phyloP scores from a whole-genome alignment of 768 basidiomycete species.

The Kwoniella dejecticola region DNA sequence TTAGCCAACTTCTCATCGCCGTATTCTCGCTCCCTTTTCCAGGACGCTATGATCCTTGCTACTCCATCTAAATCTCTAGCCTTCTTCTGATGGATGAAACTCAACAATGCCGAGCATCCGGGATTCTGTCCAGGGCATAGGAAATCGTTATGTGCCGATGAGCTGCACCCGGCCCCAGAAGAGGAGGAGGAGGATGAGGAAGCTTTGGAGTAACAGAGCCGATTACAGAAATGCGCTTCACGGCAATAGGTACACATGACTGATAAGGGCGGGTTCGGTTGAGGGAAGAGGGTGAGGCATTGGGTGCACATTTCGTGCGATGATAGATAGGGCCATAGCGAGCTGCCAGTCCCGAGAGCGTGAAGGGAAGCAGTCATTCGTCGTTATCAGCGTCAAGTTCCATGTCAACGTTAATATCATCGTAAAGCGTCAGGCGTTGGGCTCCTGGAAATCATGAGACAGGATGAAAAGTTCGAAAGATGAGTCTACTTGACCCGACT shows the following conservation, averaged over 20 bases:
- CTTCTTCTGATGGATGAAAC: conserved; percentile 63
- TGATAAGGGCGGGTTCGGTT: conserved; percentile 57
- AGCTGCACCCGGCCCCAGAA: no score
- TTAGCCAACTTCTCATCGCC: conserved; percentile 59
- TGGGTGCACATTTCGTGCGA: conserved; percentile 67
- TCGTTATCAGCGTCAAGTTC: no score
- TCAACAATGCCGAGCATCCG: conserved; percentile 64
- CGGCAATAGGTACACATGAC: conserved; percentile 63
- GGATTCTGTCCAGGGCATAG: conserved; percentile 78
- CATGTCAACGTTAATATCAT: no score
- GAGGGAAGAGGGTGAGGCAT: conserved; percentile 69
- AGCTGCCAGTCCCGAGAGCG: no score
- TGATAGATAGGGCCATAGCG: conserved; percentile 71
- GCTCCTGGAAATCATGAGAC: no score
- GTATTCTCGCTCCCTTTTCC: conserved; percentile 64
- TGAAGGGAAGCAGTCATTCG: no score
- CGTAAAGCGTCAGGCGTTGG: no score
- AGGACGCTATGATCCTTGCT: conserved; percentile 66
- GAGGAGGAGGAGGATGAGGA: no score
- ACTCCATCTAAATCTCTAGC: conserved; percentile 80
- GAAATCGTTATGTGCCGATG: conserved; percentile 66
- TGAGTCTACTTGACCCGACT: background rate
- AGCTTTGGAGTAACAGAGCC: conserved; percentile 72
- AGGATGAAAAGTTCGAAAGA: background rate
- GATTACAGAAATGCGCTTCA: conserved; percentile 73